Conservation (phyloP, 441 rosid genomes). For the Geranium incanum region DNA sequence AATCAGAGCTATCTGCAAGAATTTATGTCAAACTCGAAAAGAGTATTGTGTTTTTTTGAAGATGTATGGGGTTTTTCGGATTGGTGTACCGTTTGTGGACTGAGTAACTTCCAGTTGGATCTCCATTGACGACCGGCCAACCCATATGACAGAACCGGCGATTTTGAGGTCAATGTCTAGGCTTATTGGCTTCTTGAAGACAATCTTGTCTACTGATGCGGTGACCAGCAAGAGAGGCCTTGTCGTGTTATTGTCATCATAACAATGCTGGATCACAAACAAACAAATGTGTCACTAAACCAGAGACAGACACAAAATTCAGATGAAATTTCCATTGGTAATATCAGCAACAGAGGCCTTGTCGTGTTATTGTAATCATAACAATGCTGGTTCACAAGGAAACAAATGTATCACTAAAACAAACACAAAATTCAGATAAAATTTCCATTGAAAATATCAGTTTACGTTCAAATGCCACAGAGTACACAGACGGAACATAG, state of each 20-base stretch:
- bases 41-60: background rate
- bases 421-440: background rate
- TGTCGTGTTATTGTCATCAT: conserved; percentile 61
- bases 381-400: conserved; percentile 52
- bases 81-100: conserved; percentile 38
- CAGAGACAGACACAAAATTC: background rate
- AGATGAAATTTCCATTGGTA: background rate
- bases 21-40: background rate
- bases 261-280: conserved; percentile 53
- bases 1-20: conserved; percentile 40
- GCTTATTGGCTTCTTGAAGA: conserved; percentile 58
- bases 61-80: background rate
- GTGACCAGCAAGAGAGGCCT: conserved; percentile 76
- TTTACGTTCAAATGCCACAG: background rate
- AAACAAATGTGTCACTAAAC: conserved; percentile 16
- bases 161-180: conserved; percentile 62
- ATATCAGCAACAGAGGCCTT: conserved; percentile 62
- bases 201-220: conserved; percentile 77
- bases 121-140: conserved; percentile 77
- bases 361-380: conserved; percentile 63
- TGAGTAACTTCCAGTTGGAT: conserved; percentile 74
- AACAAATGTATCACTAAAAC: conserved; percentile 14
- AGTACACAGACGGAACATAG: background rate
- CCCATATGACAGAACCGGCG: conserved; percentile 75
- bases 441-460: too few species aligned